Conservation (phyloP, 345 rosid species). For the Theobroma cacao region DNA sequence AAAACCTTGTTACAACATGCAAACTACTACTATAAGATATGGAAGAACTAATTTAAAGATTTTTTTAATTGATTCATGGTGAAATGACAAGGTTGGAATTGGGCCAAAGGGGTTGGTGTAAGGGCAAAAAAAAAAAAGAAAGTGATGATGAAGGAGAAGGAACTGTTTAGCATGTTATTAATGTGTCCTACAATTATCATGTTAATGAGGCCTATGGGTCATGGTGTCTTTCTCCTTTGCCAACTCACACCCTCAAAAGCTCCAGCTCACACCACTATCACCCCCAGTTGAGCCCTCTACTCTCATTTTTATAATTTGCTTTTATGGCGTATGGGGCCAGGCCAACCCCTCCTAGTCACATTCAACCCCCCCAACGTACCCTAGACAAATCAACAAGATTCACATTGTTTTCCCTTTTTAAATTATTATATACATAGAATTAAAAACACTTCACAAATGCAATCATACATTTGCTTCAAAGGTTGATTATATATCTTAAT, state of each 20-base stretch:
- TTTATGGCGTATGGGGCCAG: not conserved
- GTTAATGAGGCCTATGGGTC: not conserved
- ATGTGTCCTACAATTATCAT: not conserved
- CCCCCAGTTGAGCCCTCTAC: not conserved
- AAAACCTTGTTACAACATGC: not conserved
- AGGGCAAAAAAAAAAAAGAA: too few species aligned
- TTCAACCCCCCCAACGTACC: not conserved
- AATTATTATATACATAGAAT: too few species aligned
- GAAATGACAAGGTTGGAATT: not conserved
- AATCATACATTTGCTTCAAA: not conserved
- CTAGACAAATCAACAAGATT: not conserved
- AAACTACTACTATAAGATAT: not conserved
- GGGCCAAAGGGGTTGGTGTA: not conserved
- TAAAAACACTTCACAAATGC: not conserved
- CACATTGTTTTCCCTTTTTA: too few species aligned
- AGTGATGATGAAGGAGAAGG: not conserved
- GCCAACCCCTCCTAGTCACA: not conserved
- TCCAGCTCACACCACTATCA: slow-evolving; percentile 9
- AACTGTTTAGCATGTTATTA: not conserved
- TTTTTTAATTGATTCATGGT: not conserved
- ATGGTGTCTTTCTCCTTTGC: slow-evolving; percentile 2
- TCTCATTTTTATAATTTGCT: not conserved
- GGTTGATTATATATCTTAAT: not conserved
- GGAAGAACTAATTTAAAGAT: not conserved
- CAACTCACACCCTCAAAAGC: slow-evolving; percentile 8